Conservation (phyloP, 73 alveolate species). For the Tetrahymena thermophila region DNA sequence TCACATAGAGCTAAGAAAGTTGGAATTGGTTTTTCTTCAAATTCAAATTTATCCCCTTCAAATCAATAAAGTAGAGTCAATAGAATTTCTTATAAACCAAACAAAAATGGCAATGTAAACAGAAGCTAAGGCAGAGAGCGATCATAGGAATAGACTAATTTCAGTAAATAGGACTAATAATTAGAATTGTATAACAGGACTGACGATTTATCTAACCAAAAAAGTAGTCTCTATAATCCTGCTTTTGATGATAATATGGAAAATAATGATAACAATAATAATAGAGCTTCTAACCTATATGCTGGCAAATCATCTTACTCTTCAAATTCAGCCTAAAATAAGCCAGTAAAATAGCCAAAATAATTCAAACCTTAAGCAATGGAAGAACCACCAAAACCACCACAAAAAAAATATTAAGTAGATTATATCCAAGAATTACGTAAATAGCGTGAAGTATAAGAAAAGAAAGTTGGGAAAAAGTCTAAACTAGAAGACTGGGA, state of each 20-base stretch:
- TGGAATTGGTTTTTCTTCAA: background rate
- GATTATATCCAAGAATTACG: background rate
- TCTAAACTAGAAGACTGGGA: background rate
- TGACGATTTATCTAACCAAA: background rate
- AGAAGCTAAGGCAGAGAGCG: background rate
- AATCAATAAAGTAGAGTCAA: background rate
- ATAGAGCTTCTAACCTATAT: background rate
- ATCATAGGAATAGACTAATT: background rate
- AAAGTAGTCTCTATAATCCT: background rate
- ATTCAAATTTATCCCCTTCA: background rate
- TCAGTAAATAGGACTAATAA: background rate
- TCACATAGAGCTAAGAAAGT: background rate
- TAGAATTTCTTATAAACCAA: background rate
- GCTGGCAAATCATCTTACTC: background rate
- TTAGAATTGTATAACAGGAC: background rate
- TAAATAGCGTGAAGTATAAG: background rate
- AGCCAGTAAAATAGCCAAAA: background rate
- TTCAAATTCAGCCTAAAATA: background rate
- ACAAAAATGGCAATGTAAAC: background rate
- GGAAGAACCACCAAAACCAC: background rate
- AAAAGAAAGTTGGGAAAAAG: background rate
- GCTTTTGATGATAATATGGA: background rate
- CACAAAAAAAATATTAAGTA: background rate
- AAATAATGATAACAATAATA: background rate
- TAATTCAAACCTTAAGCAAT: background rate